Evolutionary conservation across 2,329 filamentous ascomycete species (phyloP).

Genomic region (Dactylellina leptospora): DNA sequence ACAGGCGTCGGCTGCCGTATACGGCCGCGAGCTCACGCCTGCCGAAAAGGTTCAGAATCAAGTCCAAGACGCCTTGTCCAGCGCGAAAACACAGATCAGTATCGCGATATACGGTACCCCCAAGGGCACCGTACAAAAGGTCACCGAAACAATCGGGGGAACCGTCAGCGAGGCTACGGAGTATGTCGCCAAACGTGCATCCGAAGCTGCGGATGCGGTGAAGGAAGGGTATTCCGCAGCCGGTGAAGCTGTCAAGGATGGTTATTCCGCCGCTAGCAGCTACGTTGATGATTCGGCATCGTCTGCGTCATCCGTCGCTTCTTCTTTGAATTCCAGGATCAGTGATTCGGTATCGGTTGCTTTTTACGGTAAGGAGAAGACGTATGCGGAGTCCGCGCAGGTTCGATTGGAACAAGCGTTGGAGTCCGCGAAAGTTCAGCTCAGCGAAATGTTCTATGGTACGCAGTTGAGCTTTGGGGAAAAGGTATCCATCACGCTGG

Average conservation of each 20-base stretch:
- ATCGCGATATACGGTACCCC: slow-evolving; percentile 68
- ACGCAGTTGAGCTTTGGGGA: slow-evolving; percentile 48
- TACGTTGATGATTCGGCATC: slow-evolving; percentile 46
- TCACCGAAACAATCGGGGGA: slow-evolving; percentile 57
- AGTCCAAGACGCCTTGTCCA: slow-evolving; percentile 66
- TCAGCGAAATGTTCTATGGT: slow-evolving; percentile 53
- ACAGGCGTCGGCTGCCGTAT: slow-evolving; percentile 68
- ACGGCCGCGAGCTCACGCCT: slow-evolving; percentile 67
- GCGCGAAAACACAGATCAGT: slow-evolving; percentile 64
- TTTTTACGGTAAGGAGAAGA: slow-evolving; percentile 45
- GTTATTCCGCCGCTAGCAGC: slow-evolving; percentile 31
- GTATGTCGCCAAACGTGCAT: slow-evolving; percentile 60
- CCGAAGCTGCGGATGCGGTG: slow-evolving; percentile 53
- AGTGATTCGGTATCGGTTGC: slow-evolving; percentile 36
- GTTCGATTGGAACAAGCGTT: slow-evolving; percentile 45
- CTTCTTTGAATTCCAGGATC: slow-evolving; percentile 39
- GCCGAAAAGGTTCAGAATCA: slow-evolving; percentile 67
- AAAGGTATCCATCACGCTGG: slow-evolving; percentile 50
- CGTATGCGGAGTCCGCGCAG: slow-evolving; percentile 34
- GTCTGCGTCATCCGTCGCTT: slow-evolving; percentile 39
- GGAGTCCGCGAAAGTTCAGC: slow-evolving; percentile 54
- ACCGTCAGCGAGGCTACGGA: slow-evolving; percentile 55
- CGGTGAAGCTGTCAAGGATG: slow-evolving; percentile 34
- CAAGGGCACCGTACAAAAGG: slow-evolving; percentile 63
- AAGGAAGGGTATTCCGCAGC: slow-evolving; percentile 37